These are phyloP conservation scores for Alternaria angustiovoidea DNA, from an alignment of 2,329 filamentous ascomycete species.

Conservation along the genomic window DNA sequence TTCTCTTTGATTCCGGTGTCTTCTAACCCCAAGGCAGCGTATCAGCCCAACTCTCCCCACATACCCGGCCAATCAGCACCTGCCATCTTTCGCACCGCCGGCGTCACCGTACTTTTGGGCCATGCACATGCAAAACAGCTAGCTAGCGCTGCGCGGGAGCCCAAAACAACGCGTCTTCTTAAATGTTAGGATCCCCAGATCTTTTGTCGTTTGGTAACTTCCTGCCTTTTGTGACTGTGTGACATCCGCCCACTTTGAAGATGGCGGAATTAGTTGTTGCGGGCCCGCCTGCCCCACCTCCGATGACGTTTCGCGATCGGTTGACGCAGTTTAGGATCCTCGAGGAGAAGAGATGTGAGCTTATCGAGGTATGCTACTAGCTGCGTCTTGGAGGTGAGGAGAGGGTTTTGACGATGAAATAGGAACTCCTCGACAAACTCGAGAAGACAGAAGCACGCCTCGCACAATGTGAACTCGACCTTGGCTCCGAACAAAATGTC, in stretches of 20 bases:
- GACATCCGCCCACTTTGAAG: slow-evolving; percentile 13
- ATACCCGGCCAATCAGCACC: slow-evolving; percentile 38
- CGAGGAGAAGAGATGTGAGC: slow-evolving; percentile 47
- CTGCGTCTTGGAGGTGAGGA: background rate
- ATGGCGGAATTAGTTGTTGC: slow-evolving; percentile 25
- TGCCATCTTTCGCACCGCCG: slow-evolving; percentile 38
- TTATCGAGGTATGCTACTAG: slow-evolving; percentile 45
- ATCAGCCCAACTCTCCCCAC: slow-evolving; percentile 39
- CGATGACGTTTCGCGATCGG: slow-evolving; percentile 43
- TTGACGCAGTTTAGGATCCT: slow-evolving; percentile 48
- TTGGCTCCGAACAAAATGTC: slow-evolving; percentile 50
- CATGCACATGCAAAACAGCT: slow-evolving; percentile 40
- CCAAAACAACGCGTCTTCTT: slow-evolving; percentile 40
- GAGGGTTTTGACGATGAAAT: background rate
- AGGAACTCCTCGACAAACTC: slow-evolving; percentile 50
- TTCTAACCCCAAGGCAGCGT: slow-evolving; percentile 37
- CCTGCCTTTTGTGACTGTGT: slow-evolving; percentile 11
- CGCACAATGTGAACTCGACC: slow-evolving; percentile 47
- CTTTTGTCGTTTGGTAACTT: slow-evolving; percentile 3
- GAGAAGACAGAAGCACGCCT: slow-evolving; percentile 49
- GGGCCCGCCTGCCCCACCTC: slow-evolving; percentile 19
- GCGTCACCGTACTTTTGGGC: slow-evolving; percentile 44
- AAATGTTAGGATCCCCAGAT: slow-evolving; percentile 40
- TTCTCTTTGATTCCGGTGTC: slow-evolving; percentile 36
- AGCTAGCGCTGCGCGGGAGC: slow-evolving; percentile 37